A percentile compares a stretch with the other conserved stretches of the same genome.
These are phyloP conservation scores for Jackrogersella minutella DNA, from an alignment of 495 filamentous ascomycete genomes.

Conservation along the genomic window DNA sequence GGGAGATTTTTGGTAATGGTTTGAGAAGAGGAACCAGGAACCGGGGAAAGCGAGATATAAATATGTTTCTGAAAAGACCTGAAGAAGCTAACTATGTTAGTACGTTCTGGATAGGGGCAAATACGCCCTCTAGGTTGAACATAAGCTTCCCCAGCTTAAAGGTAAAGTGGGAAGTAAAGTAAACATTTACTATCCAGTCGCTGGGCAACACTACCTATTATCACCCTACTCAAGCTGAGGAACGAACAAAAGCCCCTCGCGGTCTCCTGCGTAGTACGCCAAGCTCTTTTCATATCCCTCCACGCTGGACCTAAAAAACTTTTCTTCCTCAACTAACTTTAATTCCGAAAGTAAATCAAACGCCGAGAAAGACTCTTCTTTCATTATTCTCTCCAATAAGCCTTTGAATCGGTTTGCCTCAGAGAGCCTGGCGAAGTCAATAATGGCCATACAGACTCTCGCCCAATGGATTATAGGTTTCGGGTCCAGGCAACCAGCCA, in stretches of 20 bases:
- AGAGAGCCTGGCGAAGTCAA: constrained; percentile 36
- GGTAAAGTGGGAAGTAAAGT: background rate
- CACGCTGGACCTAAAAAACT: constrained; percentile 7
- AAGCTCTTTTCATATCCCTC: background rate
- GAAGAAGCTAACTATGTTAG: too few species aligned
- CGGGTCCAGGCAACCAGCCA: constrained; percentile 35
- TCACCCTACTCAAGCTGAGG: background rate
- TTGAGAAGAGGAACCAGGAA: too few species aligned
- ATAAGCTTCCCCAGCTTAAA: background rate
- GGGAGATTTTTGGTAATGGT: too few species aligned
- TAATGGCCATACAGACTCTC: constrained; percentile 25
- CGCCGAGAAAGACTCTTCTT: background rate
- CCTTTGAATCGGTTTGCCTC: background rate
- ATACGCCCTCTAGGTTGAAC: background rate
- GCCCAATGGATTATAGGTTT: constrained; percentile 34
- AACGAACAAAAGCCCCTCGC: background rate
- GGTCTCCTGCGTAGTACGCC: background rate
- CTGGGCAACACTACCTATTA: background rate
- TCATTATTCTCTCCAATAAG: background rate
- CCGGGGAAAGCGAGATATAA: too few species aligned
- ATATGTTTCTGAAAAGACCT: too few species aligned
- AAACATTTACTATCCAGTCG: background rate
- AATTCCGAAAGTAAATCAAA: constrained; percentile 19
- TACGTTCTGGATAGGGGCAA: too few species aligned
- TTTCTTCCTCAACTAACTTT: constrained; percentile 7